Evolutionary conservation across 805 yeast genomes (phyloP).

Genomic region (Blastobotrys parvus): DNA sequence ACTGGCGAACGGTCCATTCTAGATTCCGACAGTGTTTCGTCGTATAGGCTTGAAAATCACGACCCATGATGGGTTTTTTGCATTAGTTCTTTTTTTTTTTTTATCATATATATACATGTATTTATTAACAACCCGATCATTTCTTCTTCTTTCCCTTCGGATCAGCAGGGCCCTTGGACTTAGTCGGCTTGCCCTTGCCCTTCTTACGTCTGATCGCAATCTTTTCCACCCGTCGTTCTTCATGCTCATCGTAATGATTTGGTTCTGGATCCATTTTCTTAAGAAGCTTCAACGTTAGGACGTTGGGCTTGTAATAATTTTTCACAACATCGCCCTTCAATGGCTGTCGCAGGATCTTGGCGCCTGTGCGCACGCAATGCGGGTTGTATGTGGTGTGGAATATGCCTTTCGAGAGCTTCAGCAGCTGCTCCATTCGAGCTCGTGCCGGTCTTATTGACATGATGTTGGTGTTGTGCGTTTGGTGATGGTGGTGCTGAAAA

Average conservation of each 20-base stretch:
- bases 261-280: slow-evolving; percentile 16
- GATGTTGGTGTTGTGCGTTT: neutral
- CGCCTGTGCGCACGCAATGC: slow-evolving; percentile 24
- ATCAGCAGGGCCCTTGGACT: slow-evolving; percentile 12
- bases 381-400: slow-evolving; percentile 29
- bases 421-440: slow-evolving; percentile 20
- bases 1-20: too few relatives aligned
- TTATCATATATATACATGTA: too few relatives aligned
- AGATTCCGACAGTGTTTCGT: too few relatives aligned
- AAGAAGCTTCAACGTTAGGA: slow-evolving; percentile 12
- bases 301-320: slow-evolving; percentile 26
- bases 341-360: slow-evolving; percentile 26
- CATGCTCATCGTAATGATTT: slow-evolving; percentile 14
- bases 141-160: neutral
- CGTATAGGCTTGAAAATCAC: too few relatives aligned
- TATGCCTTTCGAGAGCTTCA: slow-evolving; percentile 24
- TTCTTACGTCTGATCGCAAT: slow-evolving; percentile 16
- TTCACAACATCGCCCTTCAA: slow-evolving; percentile 26
- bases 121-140: too few relatives aligned
- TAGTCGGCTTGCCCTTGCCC: slow-evolving; percentile 20
- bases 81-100: too few relatives aligned
- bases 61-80: too few relatives aligned
- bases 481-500: neutral
- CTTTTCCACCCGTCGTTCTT: slow-evolving; percentile 14
- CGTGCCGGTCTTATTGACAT: slow-evolving; percentile 9